Evolutionary conservation across 192 early-diverging fungal species (phyloP).

Genomic region (Coemansia sp.): DNA sequence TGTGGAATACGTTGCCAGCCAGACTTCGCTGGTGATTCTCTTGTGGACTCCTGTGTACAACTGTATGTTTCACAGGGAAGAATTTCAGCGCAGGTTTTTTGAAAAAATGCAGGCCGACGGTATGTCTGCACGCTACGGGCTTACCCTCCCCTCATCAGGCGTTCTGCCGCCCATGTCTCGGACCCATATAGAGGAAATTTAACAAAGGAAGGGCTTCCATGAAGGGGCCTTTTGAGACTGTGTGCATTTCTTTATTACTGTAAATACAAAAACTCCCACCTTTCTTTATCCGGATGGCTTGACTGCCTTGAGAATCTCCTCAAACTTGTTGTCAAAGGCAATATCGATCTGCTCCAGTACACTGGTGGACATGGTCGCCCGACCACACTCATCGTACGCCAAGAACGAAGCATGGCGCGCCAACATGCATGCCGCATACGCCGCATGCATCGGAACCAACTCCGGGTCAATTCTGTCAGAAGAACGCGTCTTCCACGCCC

Average conservation of each 20-base stretch:
- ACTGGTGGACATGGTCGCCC: conserved; percentile 32
- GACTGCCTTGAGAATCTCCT: conserved; percentile 26
- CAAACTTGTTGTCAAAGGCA: conserved; percentile 50
- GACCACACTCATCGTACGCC: conserved; percentile 40
- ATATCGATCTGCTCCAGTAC: conserved; percentile 42
- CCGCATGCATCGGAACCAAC: conserved; percentile 55
- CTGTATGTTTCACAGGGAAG: conserved; percentile 27
- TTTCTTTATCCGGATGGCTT: conserved; percentile 12
- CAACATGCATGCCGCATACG: conserved; percentile 53
- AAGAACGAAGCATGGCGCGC: conserved; percentile 40
- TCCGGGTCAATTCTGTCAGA: conserved; percentile 14
- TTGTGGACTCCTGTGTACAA: conserved; percentile 27
- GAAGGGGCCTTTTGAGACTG: too few species aligned
- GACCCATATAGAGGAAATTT: too few species aligned
- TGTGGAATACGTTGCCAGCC: conserved; percentile 16
- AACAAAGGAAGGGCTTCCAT: too few species aligned
- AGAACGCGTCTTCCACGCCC: conserved; percentile 41
- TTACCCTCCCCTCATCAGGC: neutral
- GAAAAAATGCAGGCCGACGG: conserved; percentile 37
- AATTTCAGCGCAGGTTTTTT: conserved; percentile 19
- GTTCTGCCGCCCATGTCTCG: too few species aligned
- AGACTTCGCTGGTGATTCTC: conserved; percentile 21
- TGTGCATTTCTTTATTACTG: too few species aligned
- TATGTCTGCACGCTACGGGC: conserved; percentile 24
- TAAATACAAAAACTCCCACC: neutral